Conservation (phyloP, 2,329 filamentous ascomycete species). For the Aspergillus jensenii region DNA sequence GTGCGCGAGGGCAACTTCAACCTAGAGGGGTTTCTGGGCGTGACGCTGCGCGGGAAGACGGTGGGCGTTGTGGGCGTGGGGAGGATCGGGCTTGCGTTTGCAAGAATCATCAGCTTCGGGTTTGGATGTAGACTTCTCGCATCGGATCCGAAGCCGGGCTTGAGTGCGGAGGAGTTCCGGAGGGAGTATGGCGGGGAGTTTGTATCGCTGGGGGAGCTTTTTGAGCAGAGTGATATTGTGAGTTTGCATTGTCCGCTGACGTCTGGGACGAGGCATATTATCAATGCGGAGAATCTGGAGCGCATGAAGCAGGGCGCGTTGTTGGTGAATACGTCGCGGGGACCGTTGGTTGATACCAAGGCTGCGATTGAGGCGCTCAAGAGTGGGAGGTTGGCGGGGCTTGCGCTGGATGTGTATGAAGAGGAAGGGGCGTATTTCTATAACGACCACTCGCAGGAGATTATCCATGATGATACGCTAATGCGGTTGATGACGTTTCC, state of each 20-base stretch:
- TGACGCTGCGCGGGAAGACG: conserved; percentile 63
- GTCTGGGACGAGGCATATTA: conserved; percentile 59
- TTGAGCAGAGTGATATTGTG: conserved; percentile 60
- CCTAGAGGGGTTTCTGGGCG: conserved; percentile 59
- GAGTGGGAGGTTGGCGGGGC: conserved; percentile 57
- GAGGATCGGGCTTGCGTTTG: conserved; percentile 63
- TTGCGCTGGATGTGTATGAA: conserved; percentile 70
- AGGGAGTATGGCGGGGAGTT: conserved; percentile 49
- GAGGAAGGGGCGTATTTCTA: conserved; percentile 62
- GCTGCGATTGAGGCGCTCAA: conserved; percentile 64
- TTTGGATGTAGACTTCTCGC: conserved; percentile 65
- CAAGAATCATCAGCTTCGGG: conserved; percentile 58
- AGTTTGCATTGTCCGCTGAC: conserved; percentile 67
- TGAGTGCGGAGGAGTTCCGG: conserved; percentile 50
- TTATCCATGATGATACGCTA: conserved; percentile 66
- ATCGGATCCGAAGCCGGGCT: conserved; percentile 52
- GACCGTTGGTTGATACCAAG: conserved; percentile 61
- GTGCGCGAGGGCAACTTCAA: conserved; percentile 69
- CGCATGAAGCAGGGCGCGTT: conserved; percentile 61
- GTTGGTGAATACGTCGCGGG: conserved; percentile 66
- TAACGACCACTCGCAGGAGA: conserved; percentile 62
- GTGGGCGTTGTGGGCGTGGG: conserved; percentile 67
- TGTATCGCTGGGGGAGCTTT: conserved; percentile 54
- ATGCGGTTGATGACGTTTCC: conserved; percentile 68
- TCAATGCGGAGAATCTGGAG: conserved; percentile 55